Conservation (phyloP, 1,284 basidiomycete genomes). For the Ceratobasidium sp. region DNA sequence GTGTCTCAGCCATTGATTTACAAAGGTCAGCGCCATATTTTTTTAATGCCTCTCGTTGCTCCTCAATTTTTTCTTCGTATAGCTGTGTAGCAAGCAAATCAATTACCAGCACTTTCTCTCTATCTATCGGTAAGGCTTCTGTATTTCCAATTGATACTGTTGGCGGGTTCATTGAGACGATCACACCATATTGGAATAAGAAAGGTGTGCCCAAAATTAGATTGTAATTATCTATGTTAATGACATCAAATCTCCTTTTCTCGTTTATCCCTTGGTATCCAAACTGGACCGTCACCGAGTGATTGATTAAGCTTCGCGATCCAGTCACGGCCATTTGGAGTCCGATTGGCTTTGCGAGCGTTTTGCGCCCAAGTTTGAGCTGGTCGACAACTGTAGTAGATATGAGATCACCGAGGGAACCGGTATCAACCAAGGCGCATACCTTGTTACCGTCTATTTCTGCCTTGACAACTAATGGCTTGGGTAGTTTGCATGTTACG, state of each 20-base stretch:
- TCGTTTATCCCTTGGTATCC: conserved; percentile 53
- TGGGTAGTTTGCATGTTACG: background rate
- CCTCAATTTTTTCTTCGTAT: conserved; percentile 34
- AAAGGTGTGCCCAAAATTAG: conserved; percentile 53
- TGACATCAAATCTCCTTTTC: conserved; percentile 52
- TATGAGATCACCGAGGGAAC: conserved; percentile 58
- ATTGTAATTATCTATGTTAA: conserved; percentile 51
- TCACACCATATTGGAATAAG: conserved; percentile 49
- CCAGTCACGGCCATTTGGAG: conserved; percentile 53
- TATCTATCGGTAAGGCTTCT: conserved; percentile 45
- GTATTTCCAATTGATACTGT: conserved; percentile 46
- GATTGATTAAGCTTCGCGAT: conserved; percentile 48
- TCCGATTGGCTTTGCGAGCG: conserved; percentile 51
- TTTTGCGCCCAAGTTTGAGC: conserved; percentile 47
- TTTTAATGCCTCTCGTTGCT: conserved; percentile 32
- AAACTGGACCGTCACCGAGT: conserved; percentile 43
- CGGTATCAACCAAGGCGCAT: conserved; percentile 54
- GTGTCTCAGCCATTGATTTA: conserved; percentile 48
- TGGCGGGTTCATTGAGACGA: conserved; percentile 48
- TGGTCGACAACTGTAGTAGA: conserved; percentile 56
- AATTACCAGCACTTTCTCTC: conserved; percentile 45
- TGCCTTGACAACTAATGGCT: conserved; percentile 46
- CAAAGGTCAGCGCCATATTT: conserved; percentile 50
- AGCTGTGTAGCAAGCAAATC: conserved; percentile 42
- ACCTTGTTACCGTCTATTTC: conserved; percentile 53